Percentiles rank a stretch among this genome's conserved stretches.
These are phyloP conservation scores for Candida corydali DNA, from an alignment of 805 yeast genomes.

Conservation along the genomic window DNA sequence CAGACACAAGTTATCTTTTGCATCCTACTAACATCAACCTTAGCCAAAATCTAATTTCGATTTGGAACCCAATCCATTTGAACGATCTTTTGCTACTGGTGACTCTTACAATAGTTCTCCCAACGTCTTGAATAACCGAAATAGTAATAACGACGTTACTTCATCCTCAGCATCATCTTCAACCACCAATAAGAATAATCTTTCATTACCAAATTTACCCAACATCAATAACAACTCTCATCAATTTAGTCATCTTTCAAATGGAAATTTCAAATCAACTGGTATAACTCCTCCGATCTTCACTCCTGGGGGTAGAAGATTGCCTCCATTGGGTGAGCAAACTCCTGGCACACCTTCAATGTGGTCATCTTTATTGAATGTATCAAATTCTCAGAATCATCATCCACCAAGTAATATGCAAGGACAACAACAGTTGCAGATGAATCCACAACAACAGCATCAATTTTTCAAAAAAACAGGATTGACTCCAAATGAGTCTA, in stretches of 20 bases:
- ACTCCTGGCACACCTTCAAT: constrained; percentile 49
- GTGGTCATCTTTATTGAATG: constrained; percentile 46
- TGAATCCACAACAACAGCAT: constrained; percentile 10
- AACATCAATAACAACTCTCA: constrained; percentile 19
- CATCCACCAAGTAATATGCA: not conserved
- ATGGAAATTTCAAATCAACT: constrained; percentile 18
- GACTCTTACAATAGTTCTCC: constrained; percentile 16
- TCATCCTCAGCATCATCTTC: constrained; percentile 9
- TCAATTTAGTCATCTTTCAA: constrained; percentile 9
- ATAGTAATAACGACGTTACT: constrained; percentile 6
- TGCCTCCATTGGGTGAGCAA: constrained; percentile 48
- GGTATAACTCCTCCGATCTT: constrained; percentile 46
- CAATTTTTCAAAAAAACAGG: constrained; percentile 49
- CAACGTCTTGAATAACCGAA: not conserved
- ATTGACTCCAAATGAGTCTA: constrained; percentile 72
- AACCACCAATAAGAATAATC: constrained; percentile 28
- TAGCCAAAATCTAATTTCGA: constrained; percentile 53
- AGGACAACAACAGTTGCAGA: constrained; percentile 8
- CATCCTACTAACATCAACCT: constrained; percentile 19
- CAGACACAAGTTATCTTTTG: too few relatives aligned
- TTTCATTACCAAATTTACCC: constrained; percentile 31
- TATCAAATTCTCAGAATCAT: constrained; percentile 10
- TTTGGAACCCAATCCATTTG: constrained; percentile 93
- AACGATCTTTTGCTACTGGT: constrained; percentile 82
- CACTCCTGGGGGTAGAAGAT: constrained; percentile 57